Percentiles rank a stretch among this genome's conserved stretches.
Evolutionary conservation across 331 rosid species (phyloP).

Genomic region (Quercus tomentella): DNA sequence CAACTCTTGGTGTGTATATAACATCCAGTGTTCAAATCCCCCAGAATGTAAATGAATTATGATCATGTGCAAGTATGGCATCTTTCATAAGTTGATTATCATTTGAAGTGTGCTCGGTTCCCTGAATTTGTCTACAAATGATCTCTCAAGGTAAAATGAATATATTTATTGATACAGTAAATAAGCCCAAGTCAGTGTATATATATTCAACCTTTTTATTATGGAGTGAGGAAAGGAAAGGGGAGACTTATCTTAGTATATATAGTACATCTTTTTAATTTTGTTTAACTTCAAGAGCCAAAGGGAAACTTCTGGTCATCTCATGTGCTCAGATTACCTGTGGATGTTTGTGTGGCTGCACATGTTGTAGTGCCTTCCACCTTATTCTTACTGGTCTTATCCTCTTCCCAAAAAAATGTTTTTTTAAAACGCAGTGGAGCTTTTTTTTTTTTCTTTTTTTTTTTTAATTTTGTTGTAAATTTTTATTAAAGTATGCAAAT

Average conservation of each 20-base stretch:
- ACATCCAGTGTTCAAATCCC: no score
- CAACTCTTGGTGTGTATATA: no score
- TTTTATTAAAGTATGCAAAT: not conserved
- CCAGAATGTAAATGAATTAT: no score
- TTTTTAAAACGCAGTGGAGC: conserved; percentile 20
- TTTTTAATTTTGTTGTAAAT: not conserved
- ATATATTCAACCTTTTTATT: not conserved
- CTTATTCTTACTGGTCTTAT: conserved; percentile 24
- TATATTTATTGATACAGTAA: not conserved
- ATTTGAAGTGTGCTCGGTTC: no score
- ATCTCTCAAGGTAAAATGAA: not conserved
- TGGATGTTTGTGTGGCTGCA: conserved; percentile 32
- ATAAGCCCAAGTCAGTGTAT: not conserved
- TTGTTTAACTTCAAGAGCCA: not conserved
- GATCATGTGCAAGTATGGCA: no score
- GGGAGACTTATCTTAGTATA: not conserved
- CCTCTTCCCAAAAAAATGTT: conserved; percentile 20
- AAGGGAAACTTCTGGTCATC: not conserved
- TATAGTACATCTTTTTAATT: not conserved
- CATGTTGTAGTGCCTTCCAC: conserved; percentile 23
- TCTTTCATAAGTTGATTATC: no score
- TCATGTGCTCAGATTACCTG: conserved; percentile 20
- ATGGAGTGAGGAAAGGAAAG: not conserved
- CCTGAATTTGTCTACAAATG: not conserved
- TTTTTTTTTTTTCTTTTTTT: not conserved